Percentiles rank a stretch among this genome's conserved stretches.
Conservation (phyloP, 805 yeast genomes). For the Cyberlindnera sargentensis region DNA sequence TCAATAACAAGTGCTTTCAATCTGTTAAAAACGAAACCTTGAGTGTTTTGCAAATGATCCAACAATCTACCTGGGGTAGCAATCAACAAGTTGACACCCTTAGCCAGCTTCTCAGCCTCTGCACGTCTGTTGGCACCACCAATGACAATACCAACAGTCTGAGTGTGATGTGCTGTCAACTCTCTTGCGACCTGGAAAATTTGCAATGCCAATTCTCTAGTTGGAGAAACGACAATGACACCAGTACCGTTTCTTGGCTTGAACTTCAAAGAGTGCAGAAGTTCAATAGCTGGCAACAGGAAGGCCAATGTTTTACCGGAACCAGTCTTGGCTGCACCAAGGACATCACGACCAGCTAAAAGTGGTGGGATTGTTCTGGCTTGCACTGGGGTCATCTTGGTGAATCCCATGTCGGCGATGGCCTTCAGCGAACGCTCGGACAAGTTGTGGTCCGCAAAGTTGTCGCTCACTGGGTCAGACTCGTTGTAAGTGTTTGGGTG, state of each 20-base stretch:
- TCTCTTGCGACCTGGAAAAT: conserved; percentile 98
- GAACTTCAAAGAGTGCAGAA: conserved; percentile 82
- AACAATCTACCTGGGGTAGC: conserved; percentile 97
- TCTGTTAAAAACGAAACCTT: conserved; percentile 90
- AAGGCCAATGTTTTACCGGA: conserved; percentile 98
- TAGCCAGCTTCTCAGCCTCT: conserved; percentile 89
- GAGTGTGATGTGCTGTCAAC: conserved; percentile 74
- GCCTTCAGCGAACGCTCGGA: conserved; percentile 81
- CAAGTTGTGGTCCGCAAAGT: conserved; percentile 47
- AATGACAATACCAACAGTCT: conserved; percentile 92
- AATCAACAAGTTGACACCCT: conserved; percentile 89
- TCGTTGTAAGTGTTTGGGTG: conserved; percentile 8
- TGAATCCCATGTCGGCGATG: conserved; percentile 82
- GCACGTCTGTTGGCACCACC: conserved; percentile 98
- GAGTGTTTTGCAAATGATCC: conserved; percentile 94
- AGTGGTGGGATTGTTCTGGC: conserved; percentile 94
- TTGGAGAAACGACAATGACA: conserved; percentile 91
- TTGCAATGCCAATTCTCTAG: conserved; percentile 95
- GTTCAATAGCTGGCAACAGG: conserved; percentile 90
- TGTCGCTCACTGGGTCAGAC: conserved; percentile 20
- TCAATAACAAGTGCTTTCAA: conserved; percentile 91
- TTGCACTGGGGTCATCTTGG: conserved; percentile 89
- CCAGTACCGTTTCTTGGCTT: conserved; percentile 99
- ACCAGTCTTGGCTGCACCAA: conserved; percentile 99
- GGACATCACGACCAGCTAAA: conserved; percentile 92